Percentiles rank a stretch among this genome's conserved stretches.
These are phyloP conservation scores for Hymenoscyphus repandus DNA, from an alignment of 2,329 filamentous ascomycete species.

Conservation along the genomic window DNA sequence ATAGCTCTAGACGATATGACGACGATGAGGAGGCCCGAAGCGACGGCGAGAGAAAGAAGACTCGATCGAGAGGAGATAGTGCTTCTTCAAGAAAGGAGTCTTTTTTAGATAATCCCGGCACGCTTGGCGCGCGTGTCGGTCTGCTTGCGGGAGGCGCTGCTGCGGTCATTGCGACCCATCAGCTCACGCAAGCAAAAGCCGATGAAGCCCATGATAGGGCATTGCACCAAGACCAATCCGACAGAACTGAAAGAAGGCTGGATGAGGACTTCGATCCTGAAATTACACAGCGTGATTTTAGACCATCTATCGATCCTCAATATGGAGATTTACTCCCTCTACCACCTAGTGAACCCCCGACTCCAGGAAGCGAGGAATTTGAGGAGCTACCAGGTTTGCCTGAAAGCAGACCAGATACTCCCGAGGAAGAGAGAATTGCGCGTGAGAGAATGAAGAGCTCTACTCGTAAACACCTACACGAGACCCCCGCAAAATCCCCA, in stretches of 20 bases:
- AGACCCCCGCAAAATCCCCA: conserved; percentile 29
- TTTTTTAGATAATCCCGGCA: conserved; percentile 71
- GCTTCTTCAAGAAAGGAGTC: conserved; percentile 40
- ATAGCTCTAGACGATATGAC: conserved; percentile 19
- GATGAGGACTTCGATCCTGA: conserved; percentile 49
- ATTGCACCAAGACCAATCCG: conserved; percentile 8
- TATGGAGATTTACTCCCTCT: conserved; percentile 61
- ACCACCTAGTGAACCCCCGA: conserved; percentile 53
- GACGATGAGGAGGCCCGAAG: conserved; percentile 18
- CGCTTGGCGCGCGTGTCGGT: conserved; percentile 65
- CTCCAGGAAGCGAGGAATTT: conserved; percentile 36
- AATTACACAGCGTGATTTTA: conserved; percentile 52
- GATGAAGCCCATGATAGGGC: conserved; percentile 23
- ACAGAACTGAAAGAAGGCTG: conserved; percentile 8
- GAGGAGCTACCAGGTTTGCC: conserved; percentile 49
- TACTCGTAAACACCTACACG: conserved; percentile 22
- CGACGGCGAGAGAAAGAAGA: conserved; percentile 27
- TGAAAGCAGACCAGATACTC: conserved; percentile 50
- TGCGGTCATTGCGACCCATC: conserved; percentile 31
- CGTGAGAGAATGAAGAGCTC: conserved; percentile 20
- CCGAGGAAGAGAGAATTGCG: conserved; percentile 24
- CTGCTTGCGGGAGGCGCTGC: conserved; percentile 42
- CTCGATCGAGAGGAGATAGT: conserved; percentile 23
- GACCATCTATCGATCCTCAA: conserved; percentile 61
- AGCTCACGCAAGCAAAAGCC: conserved; percentile 32